Conservation (phyloP, 179 eudicot genomes). For the Vitellaria paradoxa region DNA sequence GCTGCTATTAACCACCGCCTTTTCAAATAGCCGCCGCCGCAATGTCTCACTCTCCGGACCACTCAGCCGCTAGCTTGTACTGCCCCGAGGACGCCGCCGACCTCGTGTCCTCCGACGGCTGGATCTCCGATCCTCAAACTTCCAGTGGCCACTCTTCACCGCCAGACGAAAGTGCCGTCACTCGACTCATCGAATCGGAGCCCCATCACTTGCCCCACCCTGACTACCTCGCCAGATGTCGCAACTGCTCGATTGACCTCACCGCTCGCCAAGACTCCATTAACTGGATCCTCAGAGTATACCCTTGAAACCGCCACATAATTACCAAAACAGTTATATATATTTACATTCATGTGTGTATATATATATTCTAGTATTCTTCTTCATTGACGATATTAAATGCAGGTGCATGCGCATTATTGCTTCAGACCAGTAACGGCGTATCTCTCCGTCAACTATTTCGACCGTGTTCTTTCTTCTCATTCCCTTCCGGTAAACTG, state of each 20-base stretch:
- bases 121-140: not conserved
- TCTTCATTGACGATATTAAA: not conserved
- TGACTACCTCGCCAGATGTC: conserved; percentile 16
- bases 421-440: conserved; percentile 33
- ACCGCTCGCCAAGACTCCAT: conserved; percentile 36
- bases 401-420: conserved; percentile 30
- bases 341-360: not conserved
- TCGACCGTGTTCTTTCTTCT: conserved; percentile 32
- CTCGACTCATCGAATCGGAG: conserved; percentile 21
- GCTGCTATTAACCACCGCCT: not conserved
- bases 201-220: conserved; percentile 19
- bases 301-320: not conserved
- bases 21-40: not conserved
- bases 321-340: too few relatives aligned
- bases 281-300: conserved; percentile 32
- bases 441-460: conserved; percentile 37
- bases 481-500: conserved; percentile 24
- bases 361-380: not conserved
- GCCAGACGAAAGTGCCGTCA: conserved; percentile 5
- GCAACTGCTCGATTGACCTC: conserved; percentile 18
- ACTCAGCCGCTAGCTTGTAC: not conserved
- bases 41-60: conserved; percentile 5
- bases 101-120: not conserved
- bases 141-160: not conserved
- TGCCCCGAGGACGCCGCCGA: not conserved